These are phyloP conservation scores for Karstenula rhodostoma DNA, from an alignment of 2,329 filamentous ascomycete species.

Conservation along the genomic window DNA sequence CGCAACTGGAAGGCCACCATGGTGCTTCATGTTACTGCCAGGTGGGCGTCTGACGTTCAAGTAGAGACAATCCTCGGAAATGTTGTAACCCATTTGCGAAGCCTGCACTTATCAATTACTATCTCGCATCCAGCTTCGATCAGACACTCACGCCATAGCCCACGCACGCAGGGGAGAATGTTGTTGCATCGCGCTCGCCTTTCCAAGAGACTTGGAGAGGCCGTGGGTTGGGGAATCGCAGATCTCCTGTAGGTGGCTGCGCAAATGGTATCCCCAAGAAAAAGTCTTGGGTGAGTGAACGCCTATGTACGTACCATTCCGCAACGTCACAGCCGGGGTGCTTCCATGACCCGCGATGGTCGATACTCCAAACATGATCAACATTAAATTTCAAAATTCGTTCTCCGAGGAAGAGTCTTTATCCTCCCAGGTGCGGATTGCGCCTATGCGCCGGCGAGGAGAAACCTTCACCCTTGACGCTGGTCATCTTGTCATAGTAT, in stretches of 20 bases:
- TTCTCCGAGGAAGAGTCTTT: slow-evolving; percentile 1
- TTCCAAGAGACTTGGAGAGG: slow-evolving; percentile 52
- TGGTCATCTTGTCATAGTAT: not conserved
- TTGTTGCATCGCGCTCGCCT: slow-evolving; percentile 46
- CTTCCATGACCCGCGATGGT: not conserved
- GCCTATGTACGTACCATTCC: slow-evolving; percentile 51
- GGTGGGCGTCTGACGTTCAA: slow-evolving; percentile 61
- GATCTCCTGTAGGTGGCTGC: slow-evolving; percentile 37
- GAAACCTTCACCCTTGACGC: not conserved
- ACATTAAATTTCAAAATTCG: not conserved
- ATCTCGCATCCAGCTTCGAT: not conserved
- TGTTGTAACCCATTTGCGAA: slow-evolving; percentile 56
- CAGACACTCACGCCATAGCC: slow-evolving; percentile 3
- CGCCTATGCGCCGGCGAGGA: not conserved
- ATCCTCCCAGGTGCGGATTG: not conserved
- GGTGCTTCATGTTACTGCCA: slow-evolving; percentile 34
- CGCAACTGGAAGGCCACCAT: slow-evolving; percentile 57
- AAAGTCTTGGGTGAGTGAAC: slow-evolving; percentile 49
- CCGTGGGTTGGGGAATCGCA: slow-evolving; percentile 59
- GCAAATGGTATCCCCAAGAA: slow-evolving; percentile 59
- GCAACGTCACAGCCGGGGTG: slow-evolving; percentile 1
- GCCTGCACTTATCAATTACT: slow-evolving; percentile 39
- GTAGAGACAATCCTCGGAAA: slow-evolving; percentile 60
- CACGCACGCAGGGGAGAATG: slow-evolving; percentile 40
- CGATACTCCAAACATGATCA: slow-evolving; percentile 2